phyloP scores from a whole-genome alignment of 768 basidiomycete genomes.

The Gymnopilus dilepis region DNA sequence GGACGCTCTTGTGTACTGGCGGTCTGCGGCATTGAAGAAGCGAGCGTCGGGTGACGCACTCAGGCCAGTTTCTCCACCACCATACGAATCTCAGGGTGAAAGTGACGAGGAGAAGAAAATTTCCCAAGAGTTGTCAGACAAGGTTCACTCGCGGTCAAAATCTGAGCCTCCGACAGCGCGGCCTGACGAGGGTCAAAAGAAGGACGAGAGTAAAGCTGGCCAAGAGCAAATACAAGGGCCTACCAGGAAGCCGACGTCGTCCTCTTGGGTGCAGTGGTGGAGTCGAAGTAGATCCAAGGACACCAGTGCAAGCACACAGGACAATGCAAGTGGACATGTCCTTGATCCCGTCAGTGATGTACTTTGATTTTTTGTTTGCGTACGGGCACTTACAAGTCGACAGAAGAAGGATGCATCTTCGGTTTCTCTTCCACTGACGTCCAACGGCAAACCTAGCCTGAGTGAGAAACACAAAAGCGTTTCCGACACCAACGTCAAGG shows the following conservation, averaged over 20 bases:
- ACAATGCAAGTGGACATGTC: slow-evolving; percentile 17
- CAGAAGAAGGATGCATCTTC: slow-evolving; percentile 18
- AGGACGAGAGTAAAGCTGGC: slow-evolving; percentile 7
- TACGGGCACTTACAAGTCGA: background rate
- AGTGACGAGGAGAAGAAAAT: slow-evolving; percentile 9
- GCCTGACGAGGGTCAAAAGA: slow-evolving; percentile 13
- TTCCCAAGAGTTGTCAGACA: slow-evolving; percentile 7
- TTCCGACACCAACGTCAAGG: slow-evolving; percentile 11
- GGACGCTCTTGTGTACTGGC: slow-evolving; percentile 74
- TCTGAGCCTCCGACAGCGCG: slow-evolving; percentile 24
- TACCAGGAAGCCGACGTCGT: slow-evolving; percentile 51
- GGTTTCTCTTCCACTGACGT: slow-evolving; percentile 20
- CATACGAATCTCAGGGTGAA: background rate
- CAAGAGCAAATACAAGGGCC: slow-evolving; percentile 15
- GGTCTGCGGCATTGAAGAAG: slow-evolving; percentile 34
- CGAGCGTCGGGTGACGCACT: slow-evolving; percentile 22
- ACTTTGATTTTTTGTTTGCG: background rate
- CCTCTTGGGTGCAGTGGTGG: slow-evolving; percentile 90
- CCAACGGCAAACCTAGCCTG: slow-evolving; percentile 2
- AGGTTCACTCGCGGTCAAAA: slow-evolving; percentile 21
- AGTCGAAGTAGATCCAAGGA: slow-evolving; percentile 57
- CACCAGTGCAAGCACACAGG: background rate
- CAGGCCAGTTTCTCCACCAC: slow-evolving; percentile 22
- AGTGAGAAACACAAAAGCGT: slow-evolving; percentile 12
- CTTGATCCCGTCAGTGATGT: slow-evolving; percentile 17